Evolutionary conservation across 2,329 filamentous ascomycete species (phyloP).

Genomic region (Corniculantispora saksenae): DNA sequence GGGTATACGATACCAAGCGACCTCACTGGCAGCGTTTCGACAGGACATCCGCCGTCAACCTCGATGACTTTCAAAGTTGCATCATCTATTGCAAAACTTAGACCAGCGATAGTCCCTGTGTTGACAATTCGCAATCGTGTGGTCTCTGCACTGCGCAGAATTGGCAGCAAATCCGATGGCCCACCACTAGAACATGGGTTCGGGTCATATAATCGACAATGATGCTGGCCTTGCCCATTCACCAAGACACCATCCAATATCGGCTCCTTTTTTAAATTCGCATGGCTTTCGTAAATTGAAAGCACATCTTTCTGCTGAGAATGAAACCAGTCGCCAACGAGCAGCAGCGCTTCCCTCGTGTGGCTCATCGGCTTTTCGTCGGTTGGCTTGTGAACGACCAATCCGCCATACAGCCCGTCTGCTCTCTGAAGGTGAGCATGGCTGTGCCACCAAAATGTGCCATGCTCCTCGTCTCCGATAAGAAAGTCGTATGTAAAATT

Average conservation of each 20-base stretch:
- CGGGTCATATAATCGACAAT: constrained; percentile 32
- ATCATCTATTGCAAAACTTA: constrained; percentile 23
- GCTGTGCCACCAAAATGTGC: constrained; percentile 60
- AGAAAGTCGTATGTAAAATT: constrained; percentile 46
- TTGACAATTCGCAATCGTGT: constrained; percentile 26
- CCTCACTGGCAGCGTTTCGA: constrained; percentile 17
- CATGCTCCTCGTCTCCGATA: constrained; percentile 55
- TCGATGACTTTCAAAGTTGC: constrained; percentile 24
- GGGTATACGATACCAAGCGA: constrained; percentile 28
- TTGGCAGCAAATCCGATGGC: constrained; percentile 17
- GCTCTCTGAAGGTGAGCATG: constrained; percentile 50
- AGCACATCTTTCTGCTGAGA: constrained; percentile 40
- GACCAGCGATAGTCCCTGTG: constrained; percentile 25
- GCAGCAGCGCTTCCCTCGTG: constrained; percentile 45
- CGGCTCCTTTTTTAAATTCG: constrained; percentile 42
- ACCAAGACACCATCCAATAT: constrained; percentile 34
- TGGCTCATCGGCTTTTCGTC: neutral
- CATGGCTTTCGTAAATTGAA: constrained; percentile 30
- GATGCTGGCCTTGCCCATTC: constrained; percentile 34
- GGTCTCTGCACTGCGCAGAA: constrained; percentile 13
- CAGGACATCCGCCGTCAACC: constrained; percentile 25
- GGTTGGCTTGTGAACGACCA: constrained; percentile 62
- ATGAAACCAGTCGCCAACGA: constrained; percentile 45
- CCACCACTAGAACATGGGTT: constrained; percentile 22
- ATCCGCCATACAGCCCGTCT: constrained; percentile 58